Evolutionary conservation across 352 stramenopile genomes (phyloP), one percentile per base, ranked within the genome.

Genomic region (Phytophthora brassicae): DNA sequence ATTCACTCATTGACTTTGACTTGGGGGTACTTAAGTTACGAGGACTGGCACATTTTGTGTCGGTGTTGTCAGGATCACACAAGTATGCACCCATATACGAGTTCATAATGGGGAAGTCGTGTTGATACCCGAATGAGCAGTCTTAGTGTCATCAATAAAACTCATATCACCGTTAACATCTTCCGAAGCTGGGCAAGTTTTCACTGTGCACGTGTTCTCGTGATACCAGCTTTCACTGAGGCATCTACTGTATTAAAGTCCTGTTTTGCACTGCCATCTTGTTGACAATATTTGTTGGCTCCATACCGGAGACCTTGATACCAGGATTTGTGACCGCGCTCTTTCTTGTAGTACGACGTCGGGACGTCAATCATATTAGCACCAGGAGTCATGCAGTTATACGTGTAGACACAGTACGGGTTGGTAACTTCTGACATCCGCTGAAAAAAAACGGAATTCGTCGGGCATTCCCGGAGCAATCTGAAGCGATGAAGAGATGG

Each of bases 401-500:
- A 68, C 23, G 60, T 66, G 63, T 84, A 89, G 8, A 84, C 52
- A 55, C 77, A 87, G 50, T 70, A 77, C 23, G 60, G 42, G 20
- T 66, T 77, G 6, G 48, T 62, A 2, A 39, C 49, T 49, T 75
- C 70, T 54, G 0, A 19, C n/a, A 31, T 83, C 36, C 55, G 83
- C 52, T 31, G 53, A 33, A 85, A 88, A 92, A 0, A 83, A 29
- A 9, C 80, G 79, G 22, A 81, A 88, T 24, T 89, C 63, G 0
- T 57, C 39, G 0, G 84, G 84, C 72, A 89, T 89, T 5, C 84
- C 88, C 0, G 85, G 85, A 0, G 76, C 74, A 55, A 98, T 84
- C 66, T 98, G 93, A 11, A 97, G 77, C 41, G 91, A 97, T 20
- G 87, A 91, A 16, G 89, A 97, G 66, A 97, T 94, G 8, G 81